Evolutionary conservation across 2,329 filamentous ascomycete genomes (phyloP), one percentile per base, ranked within the genome.

Genomic region (Aspergillus hortae): DNA sequence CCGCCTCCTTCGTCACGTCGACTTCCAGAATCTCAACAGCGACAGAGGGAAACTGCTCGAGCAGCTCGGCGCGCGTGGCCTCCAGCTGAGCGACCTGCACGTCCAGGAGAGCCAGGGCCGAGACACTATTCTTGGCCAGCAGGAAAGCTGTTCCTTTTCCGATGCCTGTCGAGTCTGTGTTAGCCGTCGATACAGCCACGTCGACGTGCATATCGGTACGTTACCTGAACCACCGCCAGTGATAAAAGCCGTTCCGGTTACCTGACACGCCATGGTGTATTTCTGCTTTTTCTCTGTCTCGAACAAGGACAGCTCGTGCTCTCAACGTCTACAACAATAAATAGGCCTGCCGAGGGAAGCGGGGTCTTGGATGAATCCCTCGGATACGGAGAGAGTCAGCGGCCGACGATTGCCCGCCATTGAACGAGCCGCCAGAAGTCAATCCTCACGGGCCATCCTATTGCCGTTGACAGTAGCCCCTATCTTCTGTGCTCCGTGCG

Each of bases 91-190:
- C 58, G 2, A 59, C 53, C 55, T 78, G 73, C 53, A 80, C 65
- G 56, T 83, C 80, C 2, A 78, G 77, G 19, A 84, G 77, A 41
- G 75, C 75, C 6, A 83, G 64, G 4, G 66, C 67, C 1, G 68
- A 63, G 57, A 79, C 80, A 3, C 80, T 79, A 0, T 74, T 74
- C 3, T 64, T 64, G 0, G 73, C 77, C 54, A 83, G 79, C 1
- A 72, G 73, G 46, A 65, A 71, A 4, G 77, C 77, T 1, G 80
- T 75, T 3, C 76, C 76, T 10, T 74, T 75, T 4, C 80, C 80
- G 52, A 83, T 83, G 25, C 80, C 80, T 81, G 42, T 4, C 6
- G 15, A 14, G 10, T 32, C 5, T 49, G 46, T 49, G 40, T 35
- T 27, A 21, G 2, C 12, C 35, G 5, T 23, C 6, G 40, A 38